Evolutionary conservation across 305 asterid species (phyloP).

Genomic region (Plantago coronopus): DNA sequence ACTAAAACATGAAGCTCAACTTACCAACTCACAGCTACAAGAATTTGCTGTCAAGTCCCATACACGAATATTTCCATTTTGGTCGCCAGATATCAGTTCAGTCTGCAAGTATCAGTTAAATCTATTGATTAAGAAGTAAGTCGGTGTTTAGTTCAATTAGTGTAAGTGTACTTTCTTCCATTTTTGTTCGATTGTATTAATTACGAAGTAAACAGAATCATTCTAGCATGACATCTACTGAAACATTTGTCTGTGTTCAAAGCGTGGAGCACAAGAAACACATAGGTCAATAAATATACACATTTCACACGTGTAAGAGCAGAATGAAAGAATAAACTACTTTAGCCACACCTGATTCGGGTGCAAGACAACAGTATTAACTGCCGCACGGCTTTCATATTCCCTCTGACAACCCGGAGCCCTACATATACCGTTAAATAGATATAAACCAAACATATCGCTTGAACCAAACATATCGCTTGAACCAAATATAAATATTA

Average conservation of each 20-base stretch:
- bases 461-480: background rate
- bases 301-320: background rate
- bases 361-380: constrained; percentile 92
- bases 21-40: constrained; percentile 95
- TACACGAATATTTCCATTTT: constrained; percentile 94
- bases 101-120: constrained; percentile 42
- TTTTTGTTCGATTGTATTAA: no score
- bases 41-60: constrained; percentile 98
- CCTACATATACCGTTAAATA: constrained; percentile 39
- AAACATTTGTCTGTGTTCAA: no score
- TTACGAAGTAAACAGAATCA: no score
- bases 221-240: no score
- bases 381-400: constrained; percentile 97
- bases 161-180: no score
- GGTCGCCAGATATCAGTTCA: constrained; percentile 94
- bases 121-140: no score
- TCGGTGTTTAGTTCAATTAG: no score
- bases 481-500: constrained; percentile 2
- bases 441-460: constrained; percentile 14
- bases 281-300: no score
- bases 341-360: constrained; percentile 69
- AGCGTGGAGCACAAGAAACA: no score
- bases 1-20: constrained; percentile 11
- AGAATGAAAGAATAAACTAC: constrained; percentile 6
- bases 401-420: constrained; percentile 98